These are phyloP conservation scores for Penicillium crustosum DNA, from an alignment of 2,329 filamentous ascomycete species.

Conservation along the genomic window DNA sequence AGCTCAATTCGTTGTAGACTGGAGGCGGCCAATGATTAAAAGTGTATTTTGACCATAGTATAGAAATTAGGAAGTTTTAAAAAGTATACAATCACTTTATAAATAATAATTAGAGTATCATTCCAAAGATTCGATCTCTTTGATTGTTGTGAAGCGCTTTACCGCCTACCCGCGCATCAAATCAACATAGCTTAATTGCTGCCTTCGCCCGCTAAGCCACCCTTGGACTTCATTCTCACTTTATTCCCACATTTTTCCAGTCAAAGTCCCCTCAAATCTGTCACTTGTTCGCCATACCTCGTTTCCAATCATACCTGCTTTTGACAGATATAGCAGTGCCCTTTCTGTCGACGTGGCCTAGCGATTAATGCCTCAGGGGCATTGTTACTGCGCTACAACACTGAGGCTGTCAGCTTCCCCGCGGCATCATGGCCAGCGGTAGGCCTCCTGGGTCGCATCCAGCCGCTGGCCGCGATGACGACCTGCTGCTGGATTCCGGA, in stretches of 20 bases:
- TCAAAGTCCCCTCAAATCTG: background rate
- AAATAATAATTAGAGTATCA: background rate
- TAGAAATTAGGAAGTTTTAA: background rate
- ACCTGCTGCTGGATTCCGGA: constrained; percentile 44
- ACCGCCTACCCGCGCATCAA: constrained; percentile 25
- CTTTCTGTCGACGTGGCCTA: constrained; percentile 10
- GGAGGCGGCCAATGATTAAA: background rate
- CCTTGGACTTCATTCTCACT: constrained; percentile 11
- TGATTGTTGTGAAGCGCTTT: constrained; percentile 12
- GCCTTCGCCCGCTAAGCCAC: constrained; percentile 29
- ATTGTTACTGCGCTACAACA: constrained; percentile 23
- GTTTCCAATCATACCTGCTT: constrained; percentile 1
- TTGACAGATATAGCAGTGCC: constrained; percentile 9
- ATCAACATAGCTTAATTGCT: constrained; percentile 22
- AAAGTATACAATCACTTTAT: background rate
- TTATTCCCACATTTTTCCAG: constrained; percentile 4
- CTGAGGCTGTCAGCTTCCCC: constrained; percentile 39
- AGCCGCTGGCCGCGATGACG: constrained; percentile 45
- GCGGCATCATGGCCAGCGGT: constrained; percentile 49
- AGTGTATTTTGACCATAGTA: background rate
- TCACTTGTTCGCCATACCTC: constrained; percentile 3
- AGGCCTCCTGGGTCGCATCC: constrained; percentile 55
- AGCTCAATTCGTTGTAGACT: constrained; percentile 8
- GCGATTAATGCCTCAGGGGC: constrained; percentile 43
- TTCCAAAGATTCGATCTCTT: background rate